A percentile compares a stretch with the other conserved stretches of the same genome.
Evolutionary conservation across 2,329 filamentous ascomycete genomes (phyloP).

Genomic region (Calonectria hongkongensis): DNA sequence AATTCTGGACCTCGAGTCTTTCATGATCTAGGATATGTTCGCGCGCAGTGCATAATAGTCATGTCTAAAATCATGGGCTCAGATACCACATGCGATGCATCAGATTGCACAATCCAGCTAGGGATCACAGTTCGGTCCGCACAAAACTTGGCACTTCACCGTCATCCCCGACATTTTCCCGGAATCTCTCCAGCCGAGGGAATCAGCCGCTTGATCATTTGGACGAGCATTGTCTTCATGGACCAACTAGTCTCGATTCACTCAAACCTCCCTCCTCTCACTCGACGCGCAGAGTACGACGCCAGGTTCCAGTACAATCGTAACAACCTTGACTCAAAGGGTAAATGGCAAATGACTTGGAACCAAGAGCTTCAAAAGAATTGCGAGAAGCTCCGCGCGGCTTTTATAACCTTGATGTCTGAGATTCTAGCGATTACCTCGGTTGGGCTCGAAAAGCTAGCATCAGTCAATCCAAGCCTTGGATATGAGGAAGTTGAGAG

Average conservation of each 20-base stretch:
- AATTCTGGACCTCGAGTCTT: too few species aligned
- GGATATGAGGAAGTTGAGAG: neutral
- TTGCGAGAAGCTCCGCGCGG: neutral
- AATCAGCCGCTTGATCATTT: neutral
- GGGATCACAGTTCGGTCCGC: neutral
- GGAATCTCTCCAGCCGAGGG: neutral
- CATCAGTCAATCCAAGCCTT: neutral
- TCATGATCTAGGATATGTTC: neutral
- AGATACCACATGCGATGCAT: neutral
- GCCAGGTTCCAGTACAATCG: neutral
- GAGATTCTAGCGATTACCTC: neutral
- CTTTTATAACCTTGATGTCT: neutral
- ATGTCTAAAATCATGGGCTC: neutral
- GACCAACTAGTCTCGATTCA: neutral
- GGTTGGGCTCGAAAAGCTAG: neutral
- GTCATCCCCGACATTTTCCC: neutral
- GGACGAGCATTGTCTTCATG: constrained; percentile 1
- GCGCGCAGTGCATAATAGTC: neutral
- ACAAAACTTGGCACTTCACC: neutral
- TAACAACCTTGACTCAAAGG: neutral
- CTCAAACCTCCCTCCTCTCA: neutral
- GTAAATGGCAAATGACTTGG: neutral
- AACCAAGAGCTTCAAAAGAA: neutral
- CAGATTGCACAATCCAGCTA: neutral
- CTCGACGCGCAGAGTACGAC: neutral